phyloP scores from a whole-genome alignment of 805 yeast genomes.

The Metschnikowia arizonensis region DNA sequence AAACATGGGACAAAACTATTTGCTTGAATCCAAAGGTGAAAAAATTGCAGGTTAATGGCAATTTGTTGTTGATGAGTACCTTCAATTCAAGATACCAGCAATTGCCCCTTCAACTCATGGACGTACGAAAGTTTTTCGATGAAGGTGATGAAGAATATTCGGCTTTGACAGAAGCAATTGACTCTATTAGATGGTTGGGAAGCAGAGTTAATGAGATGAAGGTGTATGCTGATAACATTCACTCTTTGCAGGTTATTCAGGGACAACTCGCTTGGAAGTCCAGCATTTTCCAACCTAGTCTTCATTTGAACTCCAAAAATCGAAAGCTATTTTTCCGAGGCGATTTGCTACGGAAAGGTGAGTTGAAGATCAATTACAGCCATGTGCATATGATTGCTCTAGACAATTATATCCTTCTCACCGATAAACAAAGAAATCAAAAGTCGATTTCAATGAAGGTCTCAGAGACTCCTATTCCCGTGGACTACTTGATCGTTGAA shows the following conservation, averaged over 20 bases:
- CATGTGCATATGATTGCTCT: constrained; percentile 53
- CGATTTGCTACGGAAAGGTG: constrained; percentile 56
- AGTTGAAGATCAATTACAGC: constrained; percentile 55
- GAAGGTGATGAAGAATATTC: constrained; percentile 48
- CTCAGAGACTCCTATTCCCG: constrained; percentile 47
- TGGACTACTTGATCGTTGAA: constrained; percentile 53
- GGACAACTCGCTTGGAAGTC: constrained; percentile 52
- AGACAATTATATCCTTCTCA: constrained; percentile 67
- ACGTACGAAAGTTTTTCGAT: constrained; percentile 47
- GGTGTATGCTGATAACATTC: constrained; percentile 54
- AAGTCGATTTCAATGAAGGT: constrained; percentile 34
- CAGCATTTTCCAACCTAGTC: constrained; percentile 40
- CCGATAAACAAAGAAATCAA: constrained; percentile 49
- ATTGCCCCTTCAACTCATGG: constrained; percentile 58
- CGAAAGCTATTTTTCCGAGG: constrained; percentile 60
- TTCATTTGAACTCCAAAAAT: constrained; percentile 38
- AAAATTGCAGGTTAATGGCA: constrained; percentile 39
- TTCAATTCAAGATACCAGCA: constrained; percentile 45
- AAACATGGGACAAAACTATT: constrained; percentile 54
- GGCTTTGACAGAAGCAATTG: constrained; percentile 49
- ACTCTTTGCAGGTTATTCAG: constrained; percentile 51
- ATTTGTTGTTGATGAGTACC: constrained; percentile 37
- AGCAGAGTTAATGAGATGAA: constrained; percentile 58
- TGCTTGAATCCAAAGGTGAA: constrained; percentile 50
- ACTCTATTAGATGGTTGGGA: constrained; percentile 52